phyloP scores from a whole-genome alignment of 306 rosid species.

The Cajanus cajan region DNA sequence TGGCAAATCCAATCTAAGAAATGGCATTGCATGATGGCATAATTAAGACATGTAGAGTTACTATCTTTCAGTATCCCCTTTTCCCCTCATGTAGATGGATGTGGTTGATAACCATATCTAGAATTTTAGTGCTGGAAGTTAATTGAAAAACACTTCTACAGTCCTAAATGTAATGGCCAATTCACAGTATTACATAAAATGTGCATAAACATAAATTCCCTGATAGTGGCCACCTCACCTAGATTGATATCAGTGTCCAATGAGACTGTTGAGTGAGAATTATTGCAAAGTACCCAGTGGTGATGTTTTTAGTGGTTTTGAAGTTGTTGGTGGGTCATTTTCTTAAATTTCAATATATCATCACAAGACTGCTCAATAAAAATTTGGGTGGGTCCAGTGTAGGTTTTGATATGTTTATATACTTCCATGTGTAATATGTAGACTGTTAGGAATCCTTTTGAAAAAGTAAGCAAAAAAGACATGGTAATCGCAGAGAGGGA shows the following conservation, averaged over 20 bases:
- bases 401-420: too few relatives aligned
- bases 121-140: too few relatives aligned
- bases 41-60: neutral
- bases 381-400: neutral
- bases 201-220: neutral
- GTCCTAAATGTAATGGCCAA: neutral
- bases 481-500: too few relatives aligned
- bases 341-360: neutral
- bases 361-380: neutral
- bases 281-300: too few relatives aligned
- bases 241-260: neutral
- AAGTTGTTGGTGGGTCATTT: neutral
- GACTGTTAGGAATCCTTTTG: too few relatives aligned
- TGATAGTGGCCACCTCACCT: neutral
- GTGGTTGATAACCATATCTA: neutral
- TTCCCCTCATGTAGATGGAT: neutral
- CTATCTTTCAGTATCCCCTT: neutral
- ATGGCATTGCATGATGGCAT: neutral
- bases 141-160: neutral
- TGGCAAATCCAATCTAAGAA: neutral
- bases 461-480: too few relatives aligned
- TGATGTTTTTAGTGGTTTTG: neutral
- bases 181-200: neutral
- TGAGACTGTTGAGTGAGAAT: neutral
- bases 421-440: conserved; percentile 5